Percentiles rank a stretch among this genome's conserved stretches.
Evolutionary conservation across 179 eudicot genomes (phyloP).

Genomic region (Spinacia oleracea): DNA sequence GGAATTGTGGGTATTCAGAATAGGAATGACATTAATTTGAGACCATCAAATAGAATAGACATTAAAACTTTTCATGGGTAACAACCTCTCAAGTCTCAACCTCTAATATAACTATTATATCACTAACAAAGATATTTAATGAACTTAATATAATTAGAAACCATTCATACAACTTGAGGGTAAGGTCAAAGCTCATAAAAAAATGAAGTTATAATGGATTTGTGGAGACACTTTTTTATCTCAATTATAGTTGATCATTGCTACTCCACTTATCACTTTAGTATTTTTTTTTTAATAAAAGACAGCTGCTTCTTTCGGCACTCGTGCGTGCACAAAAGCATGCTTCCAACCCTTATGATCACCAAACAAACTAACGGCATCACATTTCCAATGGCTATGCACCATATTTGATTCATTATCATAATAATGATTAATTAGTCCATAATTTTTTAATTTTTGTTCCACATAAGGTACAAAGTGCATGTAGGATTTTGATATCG

Average conservation of each 20-base stretch:
- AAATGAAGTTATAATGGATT: background rate
- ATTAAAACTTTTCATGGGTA: background rate
- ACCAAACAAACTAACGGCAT: conserved; percentile 10
- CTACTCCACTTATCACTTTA: conserved; percentile 9
- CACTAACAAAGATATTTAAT: background rate
- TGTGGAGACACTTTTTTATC: conserved; percentile 11
- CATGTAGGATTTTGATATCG: too few species aligned
- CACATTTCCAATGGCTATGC: conserved; percentile 9
- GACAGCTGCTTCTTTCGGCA: conserved; percentile 27
- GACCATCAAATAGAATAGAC: conserved; percentile 2
- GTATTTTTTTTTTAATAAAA: background rate
- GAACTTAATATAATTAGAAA: background rate
- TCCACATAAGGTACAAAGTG: too few species aligned
- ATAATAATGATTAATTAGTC: background rate
- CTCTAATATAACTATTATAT: background rate
- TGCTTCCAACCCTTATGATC: conserved; percentile 19
- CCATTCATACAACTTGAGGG: background rate
- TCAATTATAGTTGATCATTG: conserved; percentile 8
- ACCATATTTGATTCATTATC: conserved; percentile 2
- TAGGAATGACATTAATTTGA: background rate
- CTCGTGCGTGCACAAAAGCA: conserved; percentile 25
- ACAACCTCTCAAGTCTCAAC: too few species aligned
- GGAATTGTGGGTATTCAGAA: background rate
- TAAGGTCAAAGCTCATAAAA: conserved; percentile 10
- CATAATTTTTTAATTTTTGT: background rate